Evolutionary conservation across 176 grass and related monocot genomes (phyloP).

Genomic region (Oryza officinalis): DNA sequence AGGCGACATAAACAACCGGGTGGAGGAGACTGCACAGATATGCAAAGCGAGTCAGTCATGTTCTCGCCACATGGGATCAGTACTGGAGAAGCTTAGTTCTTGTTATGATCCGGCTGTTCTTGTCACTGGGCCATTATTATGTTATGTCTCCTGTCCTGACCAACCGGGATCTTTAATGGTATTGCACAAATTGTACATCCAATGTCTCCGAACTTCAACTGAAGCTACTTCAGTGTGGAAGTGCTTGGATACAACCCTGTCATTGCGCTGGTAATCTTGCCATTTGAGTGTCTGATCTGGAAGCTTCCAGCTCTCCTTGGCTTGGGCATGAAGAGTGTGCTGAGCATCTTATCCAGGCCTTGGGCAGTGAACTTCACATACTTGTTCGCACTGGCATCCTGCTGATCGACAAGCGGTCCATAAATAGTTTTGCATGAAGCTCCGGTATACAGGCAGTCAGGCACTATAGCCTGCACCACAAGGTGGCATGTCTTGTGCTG

Average conservation of each 20-base stretch:
- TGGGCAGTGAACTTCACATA: constrained; percentile 78
- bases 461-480: constrained; percentile 80
- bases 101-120: constrained; percentile 32
- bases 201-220: constrained; percentile 10
- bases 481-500: constrained; percentile 78
- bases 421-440: constrained; percentile 99
- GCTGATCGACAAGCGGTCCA: constrained; percentile 76
- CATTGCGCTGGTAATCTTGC: constrained; percentile 56
- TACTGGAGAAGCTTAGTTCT: constrained; percentile 40
- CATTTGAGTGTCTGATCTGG: constrained; percentile 64
- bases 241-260: constrained; percentile 66
- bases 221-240: constrained; percentile 67
- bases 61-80: constrained; percentile 33
- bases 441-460: constrained; percentile 87
- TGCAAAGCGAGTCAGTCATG: constrained; percentile 25
- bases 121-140: constrained; percentile 35
- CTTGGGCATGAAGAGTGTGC: constrained; percentile 67
- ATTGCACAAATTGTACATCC: constrained; percentile 34
- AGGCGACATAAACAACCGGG: constrained; percentile 5
- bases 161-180: constrained; percentile 14
- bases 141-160: not conserved
- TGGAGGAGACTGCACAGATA: constrained; percentile 28
- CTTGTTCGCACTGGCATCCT: constrained; percentile 58
- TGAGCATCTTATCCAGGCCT: constrained; percentile 72
- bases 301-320: constrained; percentile 61